Percentiles rank a stretch among this genome's conserved stretches.
These are phyloP conservation scores for Lonicera japonica DNA, from an alignment of 129 eudicot species.

Conservation along the genomic window DNA sequence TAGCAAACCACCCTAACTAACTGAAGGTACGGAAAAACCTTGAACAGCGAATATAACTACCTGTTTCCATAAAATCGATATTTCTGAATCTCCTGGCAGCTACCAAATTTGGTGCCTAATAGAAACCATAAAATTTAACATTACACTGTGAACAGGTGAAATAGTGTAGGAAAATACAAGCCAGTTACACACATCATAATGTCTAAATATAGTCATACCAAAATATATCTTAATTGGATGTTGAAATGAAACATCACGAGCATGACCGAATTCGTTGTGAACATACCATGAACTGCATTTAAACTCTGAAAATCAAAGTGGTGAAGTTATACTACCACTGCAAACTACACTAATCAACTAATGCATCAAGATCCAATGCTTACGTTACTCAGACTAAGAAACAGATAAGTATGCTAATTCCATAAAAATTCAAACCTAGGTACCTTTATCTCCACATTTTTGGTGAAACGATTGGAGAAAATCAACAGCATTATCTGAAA, in stretches of 20 bases:
- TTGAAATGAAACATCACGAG: constrained; percentile 80
- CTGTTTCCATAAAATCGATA: constrained; percentile 64
- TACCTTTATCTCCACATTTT: constrained; percentile 92
- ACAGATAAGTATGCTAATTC: constrained; percentile 9
- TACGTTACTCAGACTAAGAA: not conserved
- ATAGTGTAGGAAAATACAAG: not conserved
- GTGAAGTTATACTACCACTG: not conserved
- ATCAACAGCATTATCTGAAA: constrained; percentile 58
- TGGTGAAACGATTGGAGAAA: constrained; percentile 72
- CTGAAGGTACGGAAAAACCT: not conserved
- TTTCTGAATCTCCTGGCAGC: constrained; percentile 71
- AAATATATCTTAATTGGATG: constrained; percentile 92
- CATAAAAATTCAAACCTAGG: constrained; percentile 5
- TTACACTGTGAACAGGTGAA: constrained; percentile 1
- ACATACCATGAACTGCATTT: constrained; percentile 70
- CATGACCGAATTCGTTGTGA: constrained; percentile 59
- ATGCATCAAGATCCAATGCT: not conserved
- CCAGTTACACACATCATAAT: constrained; percentile 8
- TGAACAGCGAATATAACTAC: constrained; percentile 17
- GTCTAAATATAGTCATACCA: constrained; percentile 43
- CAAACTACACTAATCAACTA: not conserved
- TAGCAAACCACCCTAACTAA: too few relatives aligned
- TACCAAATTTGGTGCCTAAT: constrained; percentile 85
- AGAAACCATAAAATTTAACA: constrained; percentile 7
- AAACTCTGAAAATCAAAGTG: constrained; percentile 42